Evolutionary conservation across 2,329 filamentous ascomycete species (phyloP), one percentile per base, ranked within the genome.

Genomic region (Xylariaceae sp.): DNA sequence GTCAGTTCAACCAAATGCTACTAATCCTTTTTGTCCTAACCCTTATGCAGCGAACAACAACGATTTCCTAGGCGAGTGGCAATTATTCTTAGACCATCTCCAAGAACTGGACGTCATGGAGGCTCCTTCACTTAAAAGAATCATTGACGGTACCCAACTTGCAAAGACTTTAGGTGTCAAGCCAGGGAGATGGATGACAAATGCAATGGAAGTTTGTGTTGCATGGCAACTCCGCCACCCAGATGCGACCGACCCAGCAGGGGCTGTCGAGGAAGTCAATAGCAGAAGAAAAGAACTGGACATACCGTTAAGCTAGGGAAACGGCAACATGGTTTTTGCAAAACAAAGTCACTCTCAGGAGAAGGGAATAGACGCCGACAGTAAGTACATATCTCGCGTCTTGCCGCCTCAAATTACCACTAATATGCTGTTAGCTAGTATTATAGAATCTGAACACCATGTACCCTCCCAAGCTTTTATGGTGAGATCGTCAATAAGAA

Each of bases 211-310:
- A 26, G 77, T 92, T 3, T 89, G 91, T 56, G 83, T 95, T 72
- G 85, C 86, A 56, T 97, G 92, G 92, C 94, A 97, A 72, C 80
- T 97, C 46, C 82, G 90, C 30, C 85, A 97, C 67, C 91, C 92
- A 0, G 78, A 78, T 3, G 77, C 76, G 52, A 82, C 79, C 3
- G 87, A 92, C 57, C 72, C 77, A 6, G 64, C 74, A 6, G 81
- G 76, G 2, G 86, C 81, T 1, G 73, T 91, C 47, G 79, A 85
- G 40, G 83, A 86, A 64, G 79, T 91, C 20, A 70, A 73, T 40
- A 70, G 65, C 48, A 77, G 73, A 57, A 78, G 73, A 55, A 69
- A 74, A 20, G 83, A 88, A 64, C 65, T 89, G 48, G 78, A 74
- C 0, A 80, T 81, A 16, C 65, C 64, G 20, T 50, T 39, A 18